These are phyloP conservation scores for Arachnomyces sp. DNA, from an alignment of 2,329 filamentous ascomycete genomes.

Conservation along the genomic window DNA sequence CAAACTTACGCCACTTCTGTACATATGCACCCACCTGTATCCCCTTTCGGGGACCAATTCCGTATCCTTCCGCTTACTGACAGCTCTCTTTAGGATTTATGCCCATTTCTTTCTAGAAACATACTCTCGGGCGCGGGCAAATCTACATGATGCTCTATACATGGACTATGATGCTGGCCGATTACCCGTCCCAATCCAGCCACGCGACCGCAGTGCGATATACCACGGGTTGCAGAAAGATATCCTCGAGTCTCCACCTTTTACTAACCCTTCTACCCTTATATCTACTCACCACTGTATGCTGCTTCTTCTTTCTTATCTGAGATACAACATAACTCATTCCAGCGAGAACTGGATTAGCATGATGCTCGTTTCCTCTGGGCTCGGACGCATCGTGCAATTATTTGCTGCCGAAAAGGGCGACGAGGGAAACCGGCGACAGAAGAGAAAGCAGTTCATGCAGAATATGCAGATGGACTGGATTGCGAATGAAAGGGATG, in stretches of 20 bases:
- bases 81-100: conserved; percentile 28
- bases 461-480: conserved; percentile 35
- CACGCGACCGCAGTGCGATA: conserved; percentile 26
- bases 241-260: conserved; percentile 33
- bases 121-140: conserved; percentile 30
- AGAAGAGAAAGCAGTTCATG: conserved; percentile 38
- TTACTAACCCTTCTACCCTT: conserved; percentile 31
- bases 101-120: conserved; percentile 34
- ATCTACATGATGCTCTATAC: conserved; percentile 30
- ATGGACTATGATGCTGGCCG: conserved; percentile 32
- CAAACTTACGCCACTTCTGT: conserved; percentile 36
- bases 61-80: neutral
- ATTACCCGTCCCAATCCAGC: conserved; percentile 30
- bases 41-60: no score
- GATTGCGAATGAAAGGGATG: conserved; percentile 29
- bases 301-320: conserved; percentile 31
- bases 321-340: conserved; percentile 29
- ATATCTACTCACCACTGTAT: conserved; percentile 37
- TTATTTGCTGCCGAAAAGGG: conserved; percentile 39
- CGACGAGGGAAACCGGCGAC: conserved; percentile 32
- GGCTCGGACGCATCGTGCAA: conserved; percentile 33
- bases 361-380: conserved; percentile 32
- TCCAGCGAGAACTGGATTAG: conserved; percentile 33
- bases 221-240: conserved; percentile 29
- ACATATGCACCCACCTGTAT: conserved; percentile 12